Evolutionary conservation across 2,329 filamentous ascomycete genomes (phyloP).

Genomic region (Cladobotryum protrusum): DNA sequence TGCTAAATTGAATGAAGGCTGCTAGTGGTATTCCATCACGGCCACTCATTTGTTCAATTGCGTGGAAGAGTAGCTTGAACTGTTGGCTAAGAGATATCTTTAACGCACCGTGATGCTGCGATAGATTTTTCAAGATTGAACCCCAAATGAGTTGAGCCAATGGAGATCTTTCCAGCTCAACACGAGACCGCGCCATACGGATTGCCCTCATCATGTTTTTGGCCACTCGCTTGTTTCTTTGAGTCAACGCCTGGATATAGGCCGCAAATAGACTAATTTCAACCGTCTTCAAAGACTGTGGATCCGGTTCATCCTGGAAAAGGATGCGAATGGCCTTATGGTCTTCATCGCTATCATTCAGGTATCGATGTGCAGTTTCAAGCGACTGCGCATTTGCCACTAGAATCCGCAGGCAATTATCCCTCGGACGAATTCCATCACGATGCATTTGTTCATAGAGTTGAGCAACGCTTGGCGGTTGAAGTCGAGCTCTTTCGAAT

Average conservation of each 20-base stretch:
- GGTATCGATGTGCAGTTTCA: conserved; percentile 41
- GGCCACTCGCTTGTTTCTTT: conserved; percentile 15
- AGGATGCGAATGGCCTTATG: conserved; percentile 14
- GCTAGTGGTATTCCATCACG: conserved; percentile 17
- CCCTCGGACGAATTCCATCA: conserved; percentile 41
- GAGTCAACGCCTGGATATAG: conserved; percentile 36
- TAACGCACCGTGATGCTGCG: conserved; percentile 23
- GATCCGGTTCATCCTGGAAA: conserved; percentile 18
- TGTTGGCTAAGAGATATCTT: conserved; percentile 24
- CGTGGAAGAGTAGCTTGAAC: conserved; percentile 22
- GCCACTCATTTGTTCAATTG: conserved; percentile 23
- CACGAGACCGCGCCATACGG: conserved; percentile 21
- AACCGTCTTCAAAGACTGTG: conserved; percentile 18
- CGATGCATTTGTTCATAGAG: conserved; percentile 55
- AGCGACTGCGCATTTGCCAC: conserved; percentile 46
- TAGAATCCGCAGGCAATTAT: conserved; percentile 48
- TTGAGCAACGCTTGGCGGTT: conserved; percentile 51
- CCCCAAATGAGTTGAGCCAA: conserved; percentile 29
- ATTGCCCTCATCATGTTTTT: conserved; percentile 27
- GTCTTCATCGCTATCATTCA: conserved; percentile 36
- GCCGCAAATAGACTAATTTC: conserved; percentile 38
- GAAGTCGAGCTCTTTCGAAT: conserved; percentile 57
- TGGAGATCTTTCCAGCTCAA: conserved; percentile 17
- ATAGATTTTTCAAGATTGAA: conserved; percentile 28
- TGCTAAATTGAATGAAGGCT: conserved; percentile 17